Conservation (phyloP, 75 land plant species). For the Cupressus sempervirens region DNA sequence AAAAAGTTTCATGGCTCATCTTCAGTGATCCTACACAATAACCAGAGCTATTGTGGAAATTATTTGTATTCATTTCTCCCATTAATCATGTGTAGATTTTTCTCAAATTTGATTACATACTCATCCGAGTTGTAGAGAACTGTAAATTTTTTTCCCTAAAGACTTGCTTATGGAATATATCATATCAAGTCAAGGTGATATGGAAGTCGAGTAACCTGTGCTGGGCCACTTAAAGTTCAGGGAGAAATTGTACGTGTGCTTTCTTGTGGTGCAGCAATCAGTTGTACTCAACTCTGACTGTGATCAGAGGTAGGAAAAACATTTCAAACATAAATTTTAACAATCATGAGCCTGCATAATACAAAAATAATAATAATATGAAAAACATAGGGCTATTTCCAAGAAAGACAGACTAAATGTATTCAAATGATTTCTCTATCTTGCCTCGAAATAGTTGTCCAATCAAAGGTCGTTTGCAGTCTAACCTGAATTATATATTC, state of each 20-base stretch:
- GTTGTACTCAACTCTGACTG: neutral
- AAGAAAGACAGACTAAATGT: neutral
- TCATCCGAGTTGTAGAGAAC: neutral
- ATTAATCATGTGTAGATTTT: neutral
- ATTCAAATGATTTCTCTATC: neutral
- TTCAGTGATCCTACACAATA: neutral
- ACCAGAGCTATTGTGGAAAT: neutral
- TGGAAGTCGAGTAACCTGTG: neutral
- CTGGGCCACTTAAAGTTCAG: neutral
- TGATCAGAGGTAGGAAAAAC: neutral
- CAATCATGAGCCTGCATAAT: neutral
- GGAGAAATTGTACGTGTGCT: neutral
- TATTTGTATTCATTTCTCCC: neutral
- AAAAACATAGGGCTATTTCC: neutral
- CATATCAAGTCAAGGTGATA: neutral
- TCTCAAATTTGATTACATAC: neutral
- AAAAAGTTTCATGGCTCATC: neutral
- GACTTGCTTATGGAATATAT: neutral
- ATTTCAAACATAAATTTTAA: slow-evolving; percentile 5
- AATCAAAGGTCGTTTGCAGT: neutral
- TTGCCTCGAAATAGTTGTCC: neutral
- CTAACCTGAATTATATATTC: neutral
- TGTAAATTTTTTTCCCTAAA: neutral
- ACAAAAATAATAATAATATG: neutral
- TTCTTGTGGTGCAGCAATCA: neutral